Conservation (phyloP, 140 eudicot species). For the Oenanthe javanica region DNA sequence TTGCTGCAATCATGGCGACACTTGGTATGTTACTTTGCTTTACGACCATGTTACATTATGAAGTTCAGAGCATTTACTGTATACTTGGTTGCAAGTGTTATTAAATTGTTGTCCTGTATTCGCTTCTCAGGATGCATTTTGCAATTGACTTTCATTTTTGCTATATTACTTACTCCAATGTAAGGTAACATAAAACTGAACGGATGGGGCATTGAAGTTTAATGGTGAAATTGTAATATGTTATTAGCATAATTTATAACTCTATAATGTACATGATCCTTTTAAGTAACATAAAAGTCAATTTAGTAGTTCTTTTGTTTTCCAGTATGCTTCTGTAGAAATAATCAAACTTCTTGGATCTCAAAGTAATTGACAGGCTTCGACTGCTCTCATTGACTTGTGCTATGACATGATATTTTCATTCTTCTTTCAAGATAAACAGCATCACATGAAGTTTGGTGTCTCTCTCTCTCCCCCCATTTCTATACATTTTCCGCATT, state of each 20-base stretch:
- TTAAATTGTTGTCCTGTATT: not conserved
- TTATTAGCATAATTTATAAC: not conserved
- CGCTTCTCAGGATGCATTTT: not conserved
- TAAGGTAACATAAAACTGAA: not conserved
- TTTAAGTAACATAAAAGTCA: not conserved
- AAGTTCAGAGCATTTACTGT: not conserved
- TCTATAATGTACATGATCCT: not conserved
- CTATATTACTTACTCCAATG: not conserved
- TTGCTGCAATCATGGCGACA: constrained; percentile 98
- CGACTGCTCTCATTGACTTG: not conserved
- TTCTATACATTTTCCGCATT: not conserved
- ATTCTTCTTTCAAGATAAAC: not conserved
- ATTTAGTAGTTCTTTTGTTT: not conserved
- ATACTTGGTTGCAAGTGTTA: not conserved
- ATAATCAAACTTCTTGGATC: not conserved
- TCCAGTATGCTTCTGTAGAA: not conserved
- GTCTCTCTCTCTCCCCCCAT: not conserved
- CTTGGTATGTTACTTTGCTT: constrained; percentile 45
- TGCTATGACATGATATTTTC: not conserved
- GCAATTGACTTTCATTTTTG: not conserved
- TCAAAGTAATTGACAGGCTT: not conserved
- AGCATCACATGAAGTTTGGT: not conserved
- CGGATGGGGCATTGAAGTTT: not conserved
- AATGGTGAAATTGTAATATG: not conserved
- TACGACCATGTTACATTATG: not conserved